These are phyloP conservation scores for Neurospora hispaniola DNA, from an alignment of 495 filamentous ascomycete species.

Conservation along the genomic window DNA sequence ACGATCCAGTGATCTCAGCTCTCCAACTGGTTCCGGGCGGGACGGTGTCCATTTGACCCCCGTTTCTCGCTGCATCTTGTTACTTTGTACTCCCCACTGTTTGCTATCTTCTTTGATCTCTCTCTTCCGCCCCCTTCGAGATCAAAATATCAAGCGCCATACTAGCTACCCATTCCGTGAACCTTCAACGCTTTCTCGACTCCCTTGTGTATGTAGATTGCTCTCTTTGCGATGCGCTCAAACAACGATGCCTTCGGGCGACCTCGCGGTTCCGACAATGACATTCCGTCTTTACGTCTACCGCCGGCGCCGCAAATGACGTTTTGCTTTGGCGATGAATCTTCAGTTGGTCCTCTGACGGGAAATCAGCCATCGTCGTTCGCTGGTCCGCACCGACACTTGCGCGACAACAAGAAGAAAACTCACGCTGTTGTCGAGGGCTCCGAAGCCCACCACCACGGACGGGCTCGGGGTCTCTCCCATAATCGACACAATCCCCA, in stretches of 20 bases:
- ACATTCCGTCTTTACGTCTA: slow-evolving; percentile 18
- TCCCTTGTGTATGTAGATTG: background rate
- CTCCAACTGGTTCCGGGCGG: background rate
- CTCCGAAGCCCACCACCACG: background rate
- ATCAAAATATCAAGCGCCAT: background rate
- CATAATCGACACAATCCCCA: background rate
- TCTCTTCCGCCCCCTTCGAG: background rate
- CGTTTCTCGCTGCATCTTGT: background rate
- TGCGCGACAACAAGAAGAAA: slow-evolving; percentile 24
- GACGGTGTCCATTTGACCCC: background rate
- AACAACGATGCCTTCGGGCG: slow-evolving; percentile 20
- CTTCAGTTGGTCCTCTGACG: slow-evolving; percentile 34
- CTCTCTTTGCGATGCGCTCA: background rate
- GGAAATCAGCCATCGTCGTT: slow-evolving; percentile 15
- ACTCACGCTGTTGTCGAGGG: background rate
- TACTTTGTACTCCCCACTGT: background rate
- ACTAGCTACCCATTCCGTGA: background rate
- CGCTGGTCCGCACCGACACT: slow-evolving; percentile 15
- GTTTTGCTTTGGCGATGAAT: slow-evolving; percentile 46
- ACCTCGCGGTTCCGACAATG: slow-evolving; percentile 16
- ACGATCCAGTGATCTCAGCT: background rate
- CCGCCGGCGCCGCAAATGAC: slow-evolving; percentile 38
- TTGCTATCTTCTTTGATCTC: background rate
- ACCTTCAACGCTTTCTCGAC: background rate
- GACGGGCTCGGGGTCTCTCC: background rate